Percentiles rank a stretch among this genome's conserved stretches.
Conservation (phyloP, 2,329 filamentous ascomycete species). For the Exophiala mesophila region DNA sequence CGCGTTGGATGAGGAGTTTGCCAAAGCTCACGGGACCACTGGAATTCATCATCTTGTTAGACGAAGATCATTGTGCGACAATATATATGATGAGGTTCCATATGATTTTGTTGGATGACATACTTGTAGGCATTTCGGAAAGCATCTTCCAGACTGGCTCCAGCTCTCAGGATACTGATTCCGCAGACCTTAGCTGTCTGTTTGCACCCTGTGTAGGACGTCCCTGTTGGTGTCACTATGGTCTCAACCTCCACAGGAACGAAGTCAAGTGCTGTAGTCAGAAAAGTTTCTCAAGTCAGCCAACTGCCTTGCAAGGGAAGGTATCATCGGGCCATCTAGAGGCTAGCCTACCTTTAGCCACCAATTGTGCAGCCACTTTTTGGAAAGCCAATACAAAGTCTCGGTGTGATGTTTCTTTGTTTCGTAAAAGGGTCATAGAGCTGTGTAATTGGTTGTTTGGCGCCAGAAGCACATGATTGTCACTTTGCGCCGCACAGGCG, state of each 20-base stretch:
- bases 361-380: no score
- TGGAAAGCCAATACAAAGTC: no score
- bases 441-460: no score
- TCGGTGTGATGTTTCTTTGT: no score
- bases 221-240: conserved; percentile 18
- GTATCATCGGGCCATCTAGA: no score
- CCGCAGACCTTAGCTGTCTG: conserved; percentile 28
- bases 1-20: conserved; percentile 33
- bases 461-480: no score
- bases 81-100: not conserved
- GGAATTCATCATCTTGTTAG: not conserved
- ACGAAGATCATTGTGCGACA: no score
- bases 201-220: conserved; percentile 16
- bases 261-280: conserved; percentile 23
- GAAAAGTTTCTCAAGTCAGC: no score
- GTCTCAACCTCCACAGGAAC: conserved; percentile 15
- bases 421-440: no score
- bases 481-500: no score
- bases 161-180: conserved; percentile 32
- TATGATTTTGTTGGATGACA: conserved; percentile 1
- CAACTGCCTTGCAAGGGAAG: no score
- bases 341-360: no score
- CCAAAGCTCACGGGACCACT: conserved; percentile 31
- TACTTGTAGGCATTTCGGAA: conserved; percentile 30
- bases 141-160: conserved; percentile 31